Evolutionary conservation across 768 basidiomycete genomes (phyloP).

Genomic region (Boletus sensibilis): DNA sequence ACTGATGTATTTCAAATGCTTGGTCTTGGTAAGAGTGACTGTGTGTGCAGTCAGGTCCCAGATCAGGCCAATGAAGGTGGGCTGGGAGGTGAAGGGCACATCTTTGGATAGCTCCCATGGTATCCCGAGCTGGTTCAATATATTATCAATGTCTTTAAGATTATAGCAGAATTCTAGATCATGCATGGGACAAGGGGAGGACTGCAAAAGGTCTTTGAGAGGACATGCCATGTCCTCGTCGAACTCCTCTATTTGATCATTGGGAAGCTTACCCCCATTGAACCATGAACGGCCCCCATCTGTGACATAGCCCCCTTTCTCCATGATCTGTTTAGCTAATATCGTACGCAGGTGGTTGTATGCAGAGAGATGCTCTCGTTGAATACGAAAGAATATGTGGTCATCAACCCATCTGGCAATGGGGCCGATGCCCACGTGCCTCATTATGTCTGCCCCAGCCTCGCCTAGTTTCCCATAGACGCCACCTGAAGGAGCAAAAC

Average conservation of each 20-base stretch:
- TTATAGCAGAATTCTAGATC: not conserved
- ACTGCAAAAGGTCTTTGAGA: rapidly evolving
- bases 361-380: too few relatives aligned
- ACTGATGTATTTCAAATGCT: not conserved
- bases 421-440: not conserved
- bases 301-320: too few relatives aligned
- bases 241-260: not conserved
- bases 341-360: too few relatives aligned
- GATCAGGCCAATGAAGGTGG: not conserved
- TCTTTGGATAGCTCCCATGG: conserved; percentile 4
- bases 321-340: too few relatives aligned
- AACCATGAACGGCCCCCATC: not conserved
- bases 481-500: not conserved
- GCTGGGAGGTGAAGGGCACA: not conserved
- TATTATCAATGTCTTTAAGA: not conserved
- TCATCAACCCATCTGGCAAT: not conserved
- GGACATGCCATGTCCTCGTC: not conserved
- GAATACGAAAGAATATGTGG: too few relatives aligned
- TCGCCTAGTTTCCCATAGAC: not conserved
- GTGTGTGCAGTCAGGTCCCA: not conserved
- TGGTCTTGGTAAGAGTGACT: not conserved
- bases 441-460: not conserved
- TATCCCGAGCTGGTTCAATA: not conserved
- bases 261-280: too few relatives aligned
- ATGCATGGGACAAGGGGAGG: rapidly evolving